Base-by-base conservation (phyloP, 306 rosid species). In the Cicer cuneatum region DNA sequence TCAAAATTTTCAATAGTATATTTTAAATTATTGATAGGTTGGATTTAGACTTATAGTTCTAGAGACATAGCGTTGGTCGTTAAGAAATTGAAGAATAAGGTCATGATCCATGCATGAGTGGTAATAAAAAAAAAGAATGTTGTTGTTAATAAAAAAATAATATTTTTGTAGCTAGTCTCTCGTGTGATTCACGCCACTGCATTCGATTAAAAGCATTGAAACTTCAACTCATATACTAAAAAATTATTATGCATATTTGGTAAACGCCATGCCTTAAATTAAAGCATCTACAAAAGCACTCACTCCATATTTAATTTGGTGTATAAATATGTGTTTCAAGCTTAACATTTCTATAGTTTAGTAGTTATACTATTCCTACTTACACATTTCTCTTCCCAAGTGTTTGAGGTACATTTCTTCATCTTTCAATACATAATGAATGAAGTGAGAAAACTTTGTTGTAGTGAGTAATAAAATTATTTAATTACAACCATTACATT, bases 181-280 rank as follows among this genome's bases (percentile, higher is more conserved):
- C 12, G 37, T 10, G 39, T 57, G 63, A 21, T 24, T 57, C 63
- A 57, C 12, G 63, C 63, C 63, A 21, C 21, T 57, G 39, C 63
- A 21, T 24, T 57, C 8, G 15, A 21, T 47, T 39, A 39, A 4
- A 57, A 57, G 14, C 39, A 57, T 57, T 57, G 15, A 57, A 57
- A 24, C 16, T 57, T 57, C 63, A 57, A 10, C 24, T 19, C 39
- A 57, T 8, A 57, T 10, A 53, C 13, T 24, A 57, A 21, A 57
- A 24, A 18, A 49, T 53, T 21, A 56, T 21, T 56, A 56, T 10
- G 6, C 8, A 21, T 56, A 24, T 56, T 56, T 21, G 38, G 63
- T 57, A 57, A 24, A 57, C 40, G 15, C 39, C 35, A 53, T 53
- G 29, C 2, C 60, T 57, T 10, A 57, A 39, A 24, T 57, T 5